A percentile compares a stretch with the other conserved stretches of the same genome.
Evolutionary conservation across 2,329 filamentous ascomycete genomes (phyloP).

Genomic region (Fusarium domesticum): DNA sequence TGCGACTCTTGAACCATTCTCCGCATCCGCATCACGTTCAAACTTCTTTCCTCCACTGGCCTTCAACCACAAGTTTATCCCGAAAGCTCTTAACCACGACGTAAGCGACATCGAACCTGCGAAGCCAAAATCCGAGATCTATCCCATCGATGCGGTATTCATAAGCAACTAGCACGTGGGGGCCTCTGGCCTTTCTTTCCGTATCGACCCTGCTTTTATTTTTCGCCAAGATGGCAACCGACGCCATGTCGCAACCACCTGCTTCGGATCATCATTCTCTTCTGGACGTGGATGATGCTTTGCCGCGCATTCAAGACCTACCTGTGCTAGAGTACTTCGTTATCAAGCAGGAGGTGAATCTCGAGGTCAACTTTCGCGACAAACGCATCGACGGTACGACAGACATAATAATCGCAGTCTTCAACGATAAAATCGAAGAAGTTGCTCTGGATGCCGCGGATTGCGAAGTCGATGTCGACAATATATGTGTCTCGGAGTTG

Average conservation of each 20-base stretch:
- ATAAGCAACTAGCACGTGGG: constrained; percentile 23
- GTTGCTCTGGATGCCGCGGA: constrained; percentile 62
- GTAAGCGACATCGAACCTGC: constrained; percentile 1
- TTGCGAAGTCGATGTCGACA: constrained; percentile 53
- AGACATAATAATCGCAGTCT: constrained; percentile 72
- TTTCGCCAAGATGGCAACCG: constrained; percentile 17
- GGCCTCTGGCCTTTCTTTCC: constrained; percentile 25
- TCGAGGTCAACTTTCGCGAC: constrained; percentile 82
- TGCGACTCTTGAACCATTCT: constrained; percentile 3
- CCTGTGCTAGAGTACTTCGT: constrained; percentile 50
- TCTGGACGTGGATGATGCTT: constrained; percentile 32
- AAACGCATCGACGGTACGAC: constrained; percentile 74
- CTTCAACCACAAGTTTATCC: constrained; percentile 11
- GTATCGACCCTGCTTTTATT: constrained; percentile 17
- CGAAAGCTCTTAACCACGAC: constrained; percentile 6
- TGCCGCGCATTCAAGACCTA: constrained; percentile 35
- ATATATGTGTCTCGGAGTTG: constrained; percentile 49
- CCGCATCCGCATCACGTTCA: constrained; percentile 12
- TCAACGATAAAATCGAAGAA: constrained; percentile 56
- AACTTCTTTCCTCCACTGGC: constrained; percentile 15
- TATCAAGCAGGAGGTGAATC: constrained; percentile 79
- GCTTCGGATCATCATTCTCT: constrained; percentile 28
- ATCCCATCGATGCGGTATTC: constrained; percentile 24
- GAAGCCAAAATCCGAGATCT: neutral
- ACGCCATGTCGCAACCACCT: constrained; percentile 19